Conservation (phyloP, 768 basidiomycete species). For the Termitomyces sp. region DNA sequence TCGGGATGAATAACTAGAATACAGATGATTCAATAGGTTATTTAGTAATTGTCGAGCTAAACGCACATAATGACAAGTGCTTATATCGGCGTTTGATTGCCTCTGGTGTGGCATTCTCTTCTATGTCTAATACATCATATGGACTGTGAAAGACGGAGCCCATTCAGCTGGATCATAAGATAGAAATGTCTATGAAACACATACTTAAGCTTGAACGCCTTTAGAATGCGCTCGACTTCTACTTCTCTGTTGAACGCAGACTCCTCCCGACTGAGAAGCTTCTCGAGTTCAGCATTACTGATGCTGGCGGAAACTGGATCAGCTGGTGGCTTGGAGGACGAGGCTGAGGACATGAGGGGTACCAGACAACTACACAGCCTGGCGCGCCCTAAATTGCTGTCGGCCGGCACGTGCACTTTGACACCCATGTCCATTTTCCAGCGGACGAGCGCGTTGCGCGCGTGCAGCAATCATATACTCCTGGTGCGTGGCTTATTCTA, state of each 20-base stretch:
- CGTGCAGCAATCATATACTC: neutral
- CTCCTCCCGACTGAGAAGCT: constrained; percentile 74
- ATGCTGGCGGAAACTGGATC: constrained; percentile 13
- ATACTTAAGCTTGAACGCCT: constrained; percentile 95
- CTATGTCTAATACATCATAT: constrained; percentile 90
- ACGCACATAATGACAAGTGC: constrained; percentile 80
- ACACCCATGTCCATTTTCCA: constrained; percentile 10
- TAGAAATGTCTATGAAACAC: constrained; percentile 20
- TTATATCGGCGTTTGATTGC: constrained; percentile 90
- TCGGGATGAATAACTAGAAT: constrained; percentile 93
- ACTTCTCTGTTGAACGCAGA: constrained; percentile 84
- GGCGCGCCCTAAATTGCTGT: neutral
- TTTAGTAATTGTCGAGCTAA: constrained; percentile 2
- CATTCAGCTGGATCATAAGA: constrained; percentile 5
- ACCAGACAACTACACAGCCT: neutral
- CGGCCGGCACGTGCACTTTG: constrained; percentile 10
- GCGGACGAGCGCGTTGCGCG: constrained; percentile 1
- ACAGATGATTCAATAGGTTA: neutral
- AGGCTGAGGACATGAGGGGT: constrained; percentile 18
- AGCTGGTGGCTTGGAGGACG: constrained; percentile 22
- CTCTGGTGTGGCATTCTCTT: constrained; percentile 63
- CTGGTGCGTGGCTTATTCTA: constrained; percentile 2
- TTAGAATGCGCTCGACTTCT: constrained; percentile 88
- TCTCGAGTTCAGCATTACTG: constrained; percentile 66
- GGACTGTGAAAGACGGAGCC: constrained; percentile 50